Percentiles rank a stretch among this genome's conserved stretches.
These are phyloP conservation scores for Phyllachora maydis DNA, from an alignment of 2,329 filamentous ascomycete genomes.

Conservation along the genomic window DNA sequence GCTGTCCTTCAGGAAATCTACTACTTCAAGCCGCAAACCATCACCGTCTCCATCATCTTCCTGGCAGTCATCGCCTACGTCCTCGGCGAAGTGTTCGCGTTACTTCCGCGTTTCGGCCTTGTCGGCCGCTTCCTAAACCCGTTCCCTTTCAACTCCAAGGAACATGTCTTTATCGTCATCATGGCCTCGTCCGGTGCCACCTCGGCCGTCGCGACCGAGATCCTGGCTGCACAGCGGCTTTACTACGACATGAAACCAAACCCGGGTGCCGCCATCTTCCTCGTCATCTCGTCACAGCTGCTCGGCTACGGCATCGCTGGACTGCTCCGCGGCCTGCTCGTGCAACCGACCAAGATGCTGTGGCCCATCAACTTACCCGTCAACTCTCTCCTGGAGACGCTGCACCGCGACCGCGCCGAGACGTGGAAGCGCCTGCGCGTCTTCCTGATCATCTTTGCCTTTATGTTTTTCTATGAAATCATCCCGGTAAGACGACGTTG, in stretches of 20 bases:
- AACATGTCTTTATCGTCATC: constrained; percentile 14
- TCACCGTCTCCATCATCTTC: constrained; percentile 1
- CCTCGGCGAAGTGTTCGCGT: constrained; percentile 1
- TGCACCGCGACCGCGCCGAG: constrained; percentile 1
- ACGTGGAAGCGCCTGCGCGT: neutral
- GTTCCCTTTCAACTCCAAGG: constrained; percentile 9
- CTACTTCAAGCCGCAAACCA: constrained; percentile 3
- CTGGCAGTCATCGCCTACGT: constrained; percentile 2
- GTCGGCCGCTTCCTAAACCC: constrained; percentile 2
- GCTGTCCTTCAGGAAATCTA: constrained; percentile 2
- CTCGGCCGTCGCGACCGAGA: constrained; percentile 2
- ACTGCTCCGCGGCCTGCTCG: neutral
- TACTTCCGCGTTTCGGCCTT: constrained; percentile 1
- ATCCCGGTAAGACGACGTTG: too few relatives aligned
- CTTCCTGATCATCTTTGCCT: neutral
- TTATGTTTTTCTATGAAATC: constrained; percentile 1
- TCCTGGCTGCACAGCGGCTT: neutral
- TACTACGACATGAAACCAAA: constrained; percentile 1
- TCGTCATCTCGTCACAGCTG: constrained; percentile 1
- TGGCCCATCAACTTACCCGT: constrained; percentile 1
- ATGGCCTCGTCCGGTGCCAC: constrained; percentile 20
- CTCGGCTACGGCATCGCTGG: constrained; percentile 1
- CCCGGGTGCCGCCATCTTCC: constrained; percentile 1
- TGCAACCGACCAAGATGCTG: constrained; percentile 1
- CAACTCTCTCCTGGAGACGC: constrained; percentile 1